These are phyloP conservation scores for Rugonectria rugulosa DNA, from an alignment of 2,329 filamentous ascomycete species.

Conservation along the genomic window DNA sequence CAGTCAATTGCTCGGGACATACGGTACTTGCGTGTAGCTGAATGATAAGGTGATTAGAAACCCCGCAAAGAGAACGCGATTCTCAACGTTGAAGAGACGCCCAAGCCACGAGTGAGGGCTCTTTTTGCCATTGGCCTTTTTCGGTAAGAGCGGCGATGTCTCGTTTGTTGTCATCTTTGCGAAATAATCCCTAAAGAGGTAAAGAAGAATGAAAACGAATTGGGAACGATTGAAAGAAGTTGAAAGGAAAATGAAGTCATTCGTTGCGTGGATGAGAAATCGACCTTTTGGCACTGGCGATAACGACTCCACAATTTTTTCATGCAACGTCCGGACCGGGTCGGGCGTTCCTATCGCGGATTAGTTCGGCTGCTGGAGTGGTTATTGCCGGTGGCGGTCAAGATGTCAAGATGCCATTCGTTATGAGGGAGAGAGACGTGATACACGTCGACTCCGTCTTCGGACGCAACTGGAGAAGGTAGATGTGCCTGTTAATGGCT, in stretches of 20 bases:
- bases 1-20: slow-evolving; percentile 30
- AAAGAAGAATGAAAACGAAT: not conserved
- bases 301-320: slow-evolving; percentile 16
- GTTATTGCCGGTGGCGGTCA: slow-evolving; percentile 5
- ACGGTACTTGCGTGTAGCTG: slow-evolving; percentile 59
- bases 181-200: not conserved
- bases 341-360: slow-evolving; percentile 5
- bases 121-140: slow-evolving; percentile 10
- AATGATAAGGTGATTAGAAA: slow-evolving; percentile 65
- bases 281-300: slow-evolving; percentile 7
- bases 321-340: not conserved
- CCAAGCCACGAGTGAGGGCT: slow-evolving; percentile 25
- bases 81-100: slow-evolving; percentile 43
- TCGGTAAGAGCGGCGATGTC: slow-evolving; percentile 33
- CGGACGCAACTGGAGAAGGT: too few species aligned
- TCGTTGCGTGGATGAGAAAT: slow-evolving; percentile 12
- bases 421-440: too few species aligned
- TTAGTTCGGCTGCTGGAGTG: not conserved
- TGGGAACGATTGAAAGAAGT: not conserved
- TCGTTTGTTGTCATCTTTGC: slow-evolving; percentile 37
- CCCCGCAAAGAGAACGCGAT: slow-evolving; percentile 63
- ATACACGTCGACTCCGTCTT: too few species aligned
- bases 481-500: too few species aligned
- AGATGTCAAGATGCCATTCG: not conserved
- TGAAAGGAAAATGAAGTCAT: slow-evolving; percentile 5